These are phyloP conservation scores for Alternaria burnsii DNA, from an alignment of 2,329 filamentous ascomycete genomes.

Conservation along the genomic window DNA sequence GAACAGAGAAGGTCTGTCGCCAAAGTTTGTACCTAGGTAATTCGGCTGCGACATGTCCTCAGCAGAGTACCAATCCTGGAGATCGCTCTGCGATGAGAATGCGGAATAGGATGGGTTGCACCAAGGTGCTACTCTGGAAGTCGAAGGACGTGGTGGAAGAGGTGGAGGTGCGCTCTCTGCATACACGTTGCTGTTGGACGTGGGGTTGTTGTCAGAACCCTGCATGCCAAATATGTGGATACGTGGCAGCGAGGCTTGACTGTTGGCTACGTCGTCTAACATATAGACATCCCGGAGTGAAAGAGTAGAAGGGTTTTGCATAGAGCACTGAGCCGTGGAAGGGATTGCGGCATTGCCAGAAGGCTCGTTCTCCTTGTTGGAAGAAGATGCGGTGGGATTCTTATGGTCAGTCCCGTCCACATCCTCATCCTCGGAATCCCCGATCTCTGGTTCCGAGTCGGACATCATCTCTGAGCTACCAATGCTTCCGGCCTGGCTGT, in stretches of 20 bases:
- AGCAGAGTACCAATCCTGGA: slow-evolving; percentile 12
- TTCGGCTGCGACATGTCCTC: slow-evolving; percentile 9
- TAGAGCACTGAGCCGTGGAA: background rate
- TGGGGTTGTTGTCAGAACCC: background rate
- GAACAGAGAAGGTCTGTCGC: slow-evolving; percentile 17
- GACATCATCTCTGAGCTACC: slow-evolving; percentile 16
- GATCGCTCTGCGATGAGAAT: slow-evolving; percentile 18
- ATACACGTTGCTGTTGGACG: background rate
- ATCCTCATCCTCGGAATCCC: slow-evolving; percentile 16
- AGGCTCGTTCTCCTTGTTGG: background rate
- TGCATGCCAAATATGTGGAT: slow-evolving; percentile 3
- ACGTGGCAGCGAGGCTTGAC: slow-evolving; percentile 3
- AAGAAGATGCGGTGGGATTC: background rate
- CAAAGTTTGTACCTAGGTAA: slow-evolving; percentile 20
- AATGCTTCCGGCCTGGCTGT: slow-evolving; percentile 20
- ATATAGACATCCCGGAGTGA: slow-evolving; percentile 1
- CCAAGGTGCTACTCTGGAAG: slow-evolving; percentile 20
- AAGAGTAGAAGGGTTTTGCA: background rate
- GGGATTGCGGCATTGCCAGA: background rate
- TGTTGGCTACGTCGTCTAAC: slow-evolving; percentile 1
- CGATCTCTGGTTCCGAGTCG: slow-evolving; percentile 14
- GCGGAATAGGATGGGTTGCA: slow-evolving; percentile 10
- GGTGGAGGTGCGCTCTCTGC: slow-evolving; percentile 18
- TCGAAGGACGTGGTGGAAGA: slow-evolving; percentile 30
- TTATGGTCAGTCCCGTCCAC: background rate